Evolutionary conservation across 345 rosid genomes (phyloP).

Genomic region (Adansonia digitata): DNA sequence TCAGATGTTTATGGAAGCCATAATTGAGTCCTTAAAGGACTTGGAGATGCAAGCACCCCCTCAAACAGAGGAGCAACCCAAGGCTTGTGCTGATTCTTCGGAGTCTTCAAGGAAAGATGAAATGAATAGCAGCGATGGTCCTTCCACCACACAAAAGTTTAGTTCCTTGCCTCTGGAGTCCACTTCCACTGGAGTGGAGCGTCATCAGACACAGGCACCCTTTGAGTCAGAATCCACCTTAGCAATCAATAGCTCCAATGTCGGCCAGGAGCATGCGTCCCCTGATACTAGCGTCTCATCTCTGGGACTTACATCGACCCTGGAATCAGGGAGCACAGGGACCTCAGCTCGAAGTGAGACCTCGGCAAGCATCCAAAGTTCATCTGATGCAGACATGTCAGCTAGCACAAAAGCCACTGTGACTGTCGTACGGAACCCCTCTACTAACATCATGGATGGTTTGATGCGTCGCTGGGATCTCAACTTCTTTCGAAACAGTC

Average conservation of each 20-base stretch:
- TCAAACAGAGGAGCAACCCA: constrained; percentile 27
- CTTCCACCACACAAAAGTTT: constrained; percentile 22
- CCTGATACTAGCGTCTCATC: constrained; percentile 29
- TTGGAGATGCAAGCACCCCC: constrained; percentile 35
- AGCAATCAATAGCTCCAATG: constrained; percentile 13
- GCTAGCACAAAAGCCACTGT: constrained; percentile 71
- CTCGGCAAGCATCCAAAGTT: constrained; percentile 29
- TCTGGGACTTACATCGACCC: constrained; percentile 3
- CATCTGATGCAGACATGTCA: constrained; percentile 54
- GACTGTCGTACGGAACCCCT: constrained; percentile 60
- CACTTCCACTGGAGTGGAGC: constrained; percentile 27
- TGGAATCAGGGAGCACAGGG: constrained; percentile 28
- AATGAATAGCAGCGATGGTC: constrained; percentile 14
- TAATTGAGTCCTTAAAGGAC: constrained; percentile 64
- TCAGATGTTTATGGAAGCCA: constrained; percentile 92
- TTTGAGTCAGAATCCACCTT: constrained; percentile 30
- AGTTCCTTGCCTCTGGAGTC: constrained; percentile 39
- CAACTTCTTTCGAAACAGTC: constrained; percentile 54
- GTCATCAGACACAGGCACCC: constrained; percentile 15
- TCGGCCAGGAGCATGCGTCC: constrained; percentile 26
- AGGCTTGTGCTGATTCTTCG: constrained; percentile 20
- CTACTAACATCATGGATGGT: constrained; percentile 68
- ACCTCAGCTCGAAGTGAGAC: constrained; percentile 28
- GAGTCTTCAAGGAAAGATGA: constrained; percentile 28
- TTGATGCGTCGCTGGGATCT: constrained; percentile 88